Evolutionary conservation across 257 asterid genomes (phyloP), one percentile per base, ranked within the genome.

Genomic region (Rhazya stricta): DNA sequence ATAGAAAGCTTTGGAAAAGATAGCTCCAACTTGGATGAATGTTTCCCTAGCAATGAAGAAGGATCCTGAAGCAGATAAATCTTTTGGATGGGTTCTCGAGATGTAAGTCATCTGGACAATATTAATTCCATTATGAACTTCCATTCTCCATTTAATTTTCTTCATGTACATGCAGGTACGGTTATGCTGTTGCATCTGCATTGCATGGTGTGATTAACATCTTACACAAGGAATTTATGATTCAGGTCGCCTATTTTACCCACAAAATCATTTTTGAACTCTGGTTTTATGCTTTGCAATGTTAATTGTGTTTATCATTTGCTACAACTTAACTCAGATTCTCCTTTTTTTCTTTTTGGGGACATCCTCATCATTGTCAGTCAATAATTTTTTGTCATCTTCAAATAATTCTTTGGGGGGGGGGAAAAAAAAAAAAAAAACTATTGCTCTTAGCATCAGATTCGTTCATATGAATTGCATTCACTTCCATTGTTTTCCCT

Each of bases 61-160:
- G 85, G 98, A 95, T 82, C 93, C 96, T 6, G 94, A 89, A 81
- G 81, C 97, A 50, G 99, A 95, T 83, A 95, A 92, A 79, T 87
- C 92, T 72, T 95, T 95, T 81, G 99, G 99, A 73, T 95, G 99
- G 98, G 99, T 94, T 62, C 98, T 94, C 69, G 99, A 94, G 88
- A 94, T 94, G 98, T 91, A 87, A 85, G 86, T 56, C 54, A 48
- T 76, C 41, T 62, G 23, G 34, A 54, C 66, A 34, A 18, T 76
- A 54, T 57, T 53, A 25, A 68, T 51, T 58, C 62, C 34, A 30
- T 76, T 63, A 19, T 43, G 45, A 67, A 23, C 48, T 48, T 61
- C 48, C 29, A 2, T 3, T 57, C 42, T 67, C 46, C 29, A 58
- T 71, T 13, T 69, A 75, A 62, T 25, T 79, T 30, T 43, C 30